Conservation (phyloP, 345 rosid species). For the Chamaenerion angustifolium region DNA sequence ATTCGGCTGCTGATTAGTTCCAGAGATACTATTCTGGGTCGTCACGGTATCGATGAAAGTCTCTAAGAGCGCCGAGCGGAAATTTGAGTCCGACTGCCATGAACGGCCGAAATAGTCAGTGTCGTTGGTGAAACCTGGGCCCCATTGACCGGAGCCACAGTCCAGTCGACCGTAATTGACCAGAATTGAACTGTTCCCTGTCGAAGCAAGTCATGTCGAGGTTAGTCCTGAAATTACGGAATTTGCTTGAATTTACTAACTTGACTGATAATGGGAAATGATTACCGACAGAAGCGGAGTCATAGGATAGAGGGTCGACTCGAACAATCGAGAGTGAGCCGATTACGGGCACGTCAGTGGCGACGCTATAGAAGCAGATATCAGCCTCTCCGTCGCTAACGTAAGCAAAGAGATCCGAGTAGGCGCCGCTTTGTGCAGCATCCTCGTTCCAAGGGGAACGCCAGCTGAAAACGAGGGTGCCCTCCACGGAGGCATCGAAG, state of each 20-base stretch:
- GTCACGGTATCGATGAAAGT: constrained; percentile 15
- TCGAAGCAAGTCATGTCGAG: not conserved
- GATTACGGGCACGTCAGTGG: constrained; percentile 82
- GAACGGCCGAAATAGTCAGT: constrained; percentile 68
- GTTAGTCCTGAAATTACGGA: too few species aligned
- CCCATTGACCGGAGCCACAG: constrained; percentile 75
- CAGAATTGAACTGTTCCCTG: constrained; percentile 25
- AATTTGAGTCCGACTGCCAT: constrained; percentile 62
- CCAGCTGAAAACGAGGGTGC: constrained; percentile 83
- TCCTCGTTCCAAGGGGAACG: constrained; percentile 72
- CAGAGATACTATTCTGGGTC: constrained; percentile 28
- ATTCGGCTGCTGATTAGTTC: constrained; percentile 49
- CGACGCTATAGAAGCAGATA: constrained; percentile 80
- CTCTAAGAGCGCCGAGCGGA: constrained; percentile 15
- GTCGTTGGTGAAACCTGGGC: constrained; percentile 79
- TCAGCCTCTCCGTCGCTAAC: constrained; percentile 65
- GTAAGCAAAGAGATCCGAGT: constrained; percentile 80
- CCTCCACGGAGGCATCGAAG: constrained; percentile 83
- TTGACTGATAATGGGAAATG: not conserved
- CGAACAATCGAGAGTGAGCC: constrained; percentile 66
- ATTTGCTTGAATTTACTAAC: too few species aligned
- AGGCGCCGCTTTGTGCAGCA: constrained; percentile 61
- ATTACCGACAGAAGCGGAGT: constrained; percentile 22
- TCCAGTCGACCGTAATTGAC: constrained; percentile 87
- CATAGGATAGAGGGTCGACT: constrained; percentile 59